Evolutionary conservation across 2,329 filamentous ascomycete species (phyloP).

Genomic region (Monilinia polystroma): DNA sequence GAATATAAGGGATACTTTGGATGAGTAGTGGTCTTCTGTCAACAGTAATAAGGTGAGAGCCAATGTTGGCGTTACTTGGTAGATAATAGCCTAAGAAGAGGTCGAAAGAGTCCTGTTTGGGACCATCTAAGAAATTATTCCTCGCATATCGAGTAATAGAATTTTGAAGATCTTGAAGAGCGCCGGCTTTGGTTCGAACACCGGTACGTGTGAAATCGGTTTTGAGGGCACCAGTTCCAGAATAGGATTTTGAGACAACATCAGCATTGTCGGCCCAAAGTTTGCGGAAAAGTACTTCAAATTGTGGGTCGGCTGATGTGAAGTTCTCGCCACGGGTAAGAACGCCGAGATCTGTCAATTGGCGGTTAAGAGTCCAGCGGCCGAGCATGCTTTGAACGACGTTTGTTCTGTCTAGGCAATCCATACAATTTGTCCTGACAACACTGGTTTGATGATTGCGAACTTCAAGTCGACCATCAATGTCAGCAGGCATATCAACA

Average conservation of each 20-base stretch:
- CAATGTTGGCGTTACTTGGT: slow-evolving; percentile 65
- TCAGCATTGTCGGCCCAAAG: slow-evolving; percentile 99
- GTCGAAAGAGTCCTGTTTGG: slow-evolving; percentile 92
- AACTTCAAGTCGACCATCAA: slow-evolving; percentile 72
- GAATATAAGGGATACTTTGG: slow-evolving; percentile 88
- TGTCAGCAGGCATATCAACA: slow-evolving; percentile 74
- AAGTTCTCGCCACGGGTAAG: slow-evolving; percentile 75
- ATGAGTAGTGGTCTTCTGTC: slow-evolving; percentile 84
- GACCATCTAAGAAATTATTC: slow-evolving; percentile 95
- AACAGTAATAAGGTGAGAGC: slow-evolving; percentile 69
- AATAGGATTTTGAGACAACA: slow-evolving; percentile 87
- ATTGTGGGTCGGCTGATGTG: slow-evolving; percentile 70
- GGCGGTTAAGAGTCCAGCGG: slow-evolving; percentile 82
- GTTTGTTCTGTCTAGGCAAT: slow-evolving; percentile 96
- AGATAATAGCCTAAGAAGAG: slow-evolving; percentile 87
- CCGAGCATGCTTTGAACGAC: slow-evolving; percentile 97
- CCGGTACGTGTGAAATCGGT: slow-evolving; percentile 97
- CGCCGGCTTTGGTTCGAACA: slow-evolving; percentile 79
- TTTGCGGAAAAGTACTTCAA: slow-evolving; percentile 92
- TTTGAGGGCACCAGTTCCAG: slow-evolving; percentile 95
- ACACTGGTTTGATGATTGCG: slow-evolving; percentile 82
- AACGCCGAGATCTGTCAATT: slow-evolving; percentile 81
- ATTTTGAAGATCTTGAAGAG: slow-evolving; percentile 82
- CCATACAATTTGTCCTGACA: slow-evolving; percentile 98
- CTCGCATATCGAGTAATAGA: slow-evolving; percentile 84